Percentiles rank a stretch among this genome's conserved stretches.
Evolutionary conservation across 169 alveolate genomes (phyloP).

Genomic region (Perkinsus olseni): DNA sequence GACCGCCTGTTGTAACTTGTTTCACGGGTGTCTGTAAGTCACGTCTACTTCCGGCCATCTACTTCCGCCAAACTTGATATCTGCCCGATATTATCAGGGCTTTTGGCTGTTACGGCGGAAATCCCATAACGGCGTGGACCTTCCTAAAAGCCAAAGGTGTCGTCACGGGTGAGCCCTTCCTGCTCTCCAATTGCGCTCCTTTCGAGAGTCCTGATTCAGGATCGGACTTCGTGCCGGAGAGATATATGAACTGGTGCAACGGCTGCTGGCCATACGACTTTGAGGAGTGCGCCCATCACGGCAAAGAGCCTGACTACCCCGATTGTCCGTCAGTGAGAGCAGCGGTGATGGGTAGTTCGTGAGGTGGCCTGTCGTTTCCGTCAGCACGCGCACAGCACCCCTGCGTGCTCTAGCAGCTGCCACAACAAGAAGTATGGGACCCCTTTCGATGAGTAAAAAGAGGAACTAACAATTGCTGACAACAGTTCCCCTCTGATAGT

Average conservation of each 20-base stretch:
- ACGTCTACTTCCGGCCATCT: background rate
- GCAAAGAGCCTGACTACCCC: background rate
- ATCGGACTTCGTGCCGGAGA: background rate
- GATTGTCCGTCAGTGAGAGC: background rate
- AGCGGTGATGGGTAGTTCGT: background rate
- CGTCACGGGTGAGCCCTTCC: background rate
- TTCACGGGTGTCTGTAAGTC: background rate
- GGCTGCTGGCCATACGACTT: slow-evolving; percentile 38
- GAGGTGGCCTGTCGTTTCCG: background rate
- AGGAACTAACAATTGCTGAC: background rate
- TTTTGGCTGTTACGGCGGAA: background rate
- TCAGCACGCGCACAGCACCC: background rate
- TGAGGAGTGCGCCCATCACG: slow-evolving; percentile 28
- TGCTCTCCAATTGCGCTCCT: background rate
- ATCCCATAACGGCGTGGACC: background rate
- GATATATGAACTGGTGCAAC: slow-evolving; percentile 14
- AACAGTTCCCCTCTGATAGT: background rate
- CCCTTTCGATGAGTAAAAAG: background rate
- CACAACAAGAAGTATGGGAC: background rate
- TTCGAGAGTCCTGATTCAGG: background rate
- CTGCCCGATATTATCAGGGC: background rate
- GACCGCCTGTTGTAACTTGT: background rate
- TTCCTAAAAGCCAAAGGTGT: background rate
- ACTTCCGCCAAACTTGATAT: background rate
- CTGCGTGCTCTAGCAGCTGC: background rate